Percentiles rank a stretch among this genome's conserved stretches.
These are phyloP conservation scores for Schwanniomyces occidentalis DNA, from an alignment of 805 yeast species.

Conservation along the genomic window DNA sequence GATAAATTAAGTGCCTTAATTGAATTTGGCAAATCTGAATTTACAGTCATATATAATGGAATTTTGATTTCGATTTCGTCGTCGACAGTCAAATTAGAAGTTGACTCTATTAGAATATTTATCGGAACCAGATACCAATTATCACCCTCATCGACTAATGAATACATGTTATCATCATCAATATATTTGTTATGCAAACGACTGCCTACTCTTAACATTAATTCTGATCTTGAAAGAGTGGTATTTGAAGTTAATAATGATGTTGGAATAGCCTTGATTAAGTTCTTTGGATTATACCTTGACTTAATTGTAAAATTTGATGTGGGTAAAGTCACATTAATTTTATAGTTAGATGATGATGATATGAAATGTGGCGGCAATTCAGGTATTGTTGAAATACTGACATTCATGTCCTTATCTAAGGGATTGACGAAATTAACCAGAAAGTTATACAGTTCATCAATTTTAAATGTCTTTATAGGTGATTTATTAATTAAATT, in stretches of 20 bases:
- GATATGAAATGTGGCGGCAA: slow-evolving; percentile 15
- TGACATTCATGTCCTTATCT: slow-evolving; percentile 17
- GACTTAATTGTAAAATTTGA: slow-evolving; percentile 21
- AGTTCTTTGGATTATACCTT: slow-evolving; percentile 16
- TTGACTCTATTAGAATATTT: not conserved
- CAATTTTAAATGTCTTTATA: slow-evolving; percentile 8
- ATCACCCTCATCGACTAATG: slow-evolving; percentile 21
- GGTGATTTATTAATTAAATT: slow-evolving; percentile 10
- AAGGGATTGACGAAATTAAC: slow-evolving; percentile 36
- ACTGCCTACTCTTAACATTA: slow-evolving; percentile 23
- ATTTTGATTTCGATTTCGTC: slow-evolving; percentile 15
- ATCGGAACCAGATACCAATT: slow-evolving; percentile 41
- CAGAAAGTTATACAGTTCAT: slow-evolving; percentile 18
- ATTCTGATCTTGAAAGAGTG: slow-evolving; percentile 30
- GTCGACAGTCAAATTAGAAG: slow-evolving; percentile 9
- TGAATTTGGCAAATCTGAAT: slow-evolving; percentile 23
- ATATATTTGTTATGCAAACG: not conserved
- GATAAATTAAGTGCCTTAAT: slow-evolving; percentile 15
- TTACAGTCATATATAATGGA: slow-evolving; percentile 32
- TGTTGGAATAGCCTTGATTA: slow-evolving; percentile 37
- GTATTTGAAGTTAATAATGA: slow-evolving; percentile 29
- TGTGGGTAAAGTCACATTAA: slow-evolving; percentile 24
- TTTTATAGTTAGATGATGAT: slow-evolving; percentile 6
- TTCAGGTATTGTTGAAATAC: slow-evolving; percentile 22
- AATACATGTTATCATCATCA: slow-evolving; percentile 4